These are phyloP conservation scores for Collariella sp. DNA, from an alignment of 495 filamentous ascomycete species.

Conservation along the genomic window DNA sequence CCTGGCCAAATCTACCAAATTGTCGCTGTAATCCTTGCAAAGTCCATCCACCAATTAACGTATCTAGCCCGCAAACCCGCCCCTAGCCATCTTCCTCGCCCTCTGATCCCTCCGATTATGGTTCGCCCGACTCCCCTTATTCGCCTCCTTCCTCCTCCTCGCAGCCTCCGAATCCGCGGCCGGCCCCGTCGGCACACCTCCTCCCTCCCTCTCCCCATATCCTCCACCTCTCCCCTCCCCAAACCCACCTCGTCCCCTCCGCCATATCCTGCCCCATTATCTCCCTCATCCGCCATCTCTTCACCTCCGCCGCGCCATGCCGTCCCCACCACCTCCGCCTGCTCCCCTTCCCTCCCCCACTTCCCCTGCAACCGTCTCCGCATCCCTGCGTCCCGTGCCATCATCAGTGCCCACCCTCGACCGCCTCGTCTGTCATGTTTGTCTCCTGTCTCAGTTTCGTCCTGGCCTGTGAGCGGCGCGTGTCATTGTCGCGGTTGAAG, in stretches of 20 bases:
- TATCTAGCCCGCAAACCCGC: conserved; percentile 1
- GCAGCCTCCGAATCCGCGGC: conserved; percentile 45
- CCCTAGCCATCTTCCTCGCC: conserved; percentile 68
- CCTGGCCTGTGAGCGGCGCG: conserved; percentile 54
- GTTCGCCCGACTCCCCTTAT: conserved; percentile 53
- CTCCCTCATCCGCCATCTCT: conserved; percentile 37
- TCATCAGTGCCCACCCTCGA: conserved; percentile 90
- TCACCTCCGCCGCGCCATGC: conserved; percentile 48
- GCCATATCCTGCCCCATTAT: conserved; percentile 3
- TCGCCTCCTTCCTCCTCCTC: conserved; percentile 57
- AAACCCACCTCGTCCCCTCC: conserved; percentile 30
- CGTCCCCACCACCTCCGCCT: conserved; percentile 53
- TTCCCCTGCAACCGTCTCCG: conserved; percentile 56
- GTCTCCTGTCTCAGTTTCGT: conserved; percentile 62
- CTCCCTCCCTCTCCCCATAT: conserved; percentile 45
- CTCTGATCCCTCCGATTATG: conserved; percentile 62
- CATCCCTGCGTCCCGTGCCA: conserved; percentile 58
- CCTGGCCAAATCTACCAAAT: too few relatives aligned
- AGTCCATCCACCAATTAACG: background rate
- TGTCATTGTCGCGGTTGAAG: conserved; percentile 59
- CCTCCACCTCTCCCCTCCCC: conserved; percentile 36
- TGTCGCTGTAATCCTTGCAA: too few relatives aligned
- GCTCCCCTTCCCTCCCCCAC: conserved; percentile 54
- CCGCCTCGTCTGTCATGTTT: conserved; percentile 84
- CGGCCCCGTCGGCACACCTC: conserved; percentile 48